Conservation (phyloP, 306 rosid genomes). For the Carpinus viminea region DNA sequence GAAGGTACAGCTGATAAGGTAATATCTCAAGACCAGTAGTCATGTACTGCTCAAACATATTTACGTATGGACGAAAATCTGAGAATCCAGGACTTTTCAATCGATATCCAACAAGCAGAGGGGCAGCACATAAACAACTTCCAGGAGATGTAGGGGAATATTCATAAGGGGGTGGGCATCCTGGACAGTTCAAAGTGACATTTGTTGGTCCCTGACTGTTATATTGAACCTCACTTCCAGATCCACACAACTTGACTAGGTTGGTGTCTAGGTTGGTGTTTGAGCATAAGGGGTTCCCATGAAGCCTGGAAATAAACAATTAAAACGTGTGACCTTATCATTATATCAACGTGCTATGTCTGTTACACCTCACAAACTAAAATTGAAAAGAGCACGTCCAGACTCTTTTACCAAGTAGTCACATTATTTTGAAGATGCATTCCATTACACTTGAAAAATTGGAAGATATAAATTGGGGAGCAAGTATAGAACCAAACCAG, state of each 20-base stretch:
- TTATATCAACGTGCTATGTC: not conserved
- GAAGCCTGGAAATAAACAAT: constrained; percentile 64
- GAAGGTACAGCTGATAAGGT: constrained; percentile 55
- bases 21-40: constrained; percentile 42
- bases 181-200: constrained; percentile 34
- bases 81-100: constrained; percentile 90
- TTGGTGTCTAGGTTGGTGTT: constrained; percentile 41
- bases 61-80: constrained; percentile 53
- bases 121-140: constrained; percentile 72
- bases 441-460: constrained; percentile 1
- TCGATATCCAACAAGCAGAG: constrained; percentile 66
- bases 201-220: constrained; percentile 22
- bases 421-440: constrained; percentile 1
- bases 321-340: not conserved
- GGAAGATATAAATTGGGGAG: constrained; percentile 16
- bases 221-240: constrained; percentile 32
- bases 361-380: not conserved
- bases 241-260: constrained; percentile 50
- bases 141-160: constrained; percentile 30
- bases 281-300: constrained; percentile 80
- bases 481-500: constrained; percentile 56
- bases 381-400: not conserved
- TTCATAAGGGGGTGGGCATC: constrained; percentile 68
- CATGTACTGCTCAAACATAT: constrained; percentile 44
- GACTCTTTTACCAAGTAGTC: not conserved